Conservation (phyloP, 2,329 filamentous ascomycete genomes). For the Colletotrichum sp. region DNA sequence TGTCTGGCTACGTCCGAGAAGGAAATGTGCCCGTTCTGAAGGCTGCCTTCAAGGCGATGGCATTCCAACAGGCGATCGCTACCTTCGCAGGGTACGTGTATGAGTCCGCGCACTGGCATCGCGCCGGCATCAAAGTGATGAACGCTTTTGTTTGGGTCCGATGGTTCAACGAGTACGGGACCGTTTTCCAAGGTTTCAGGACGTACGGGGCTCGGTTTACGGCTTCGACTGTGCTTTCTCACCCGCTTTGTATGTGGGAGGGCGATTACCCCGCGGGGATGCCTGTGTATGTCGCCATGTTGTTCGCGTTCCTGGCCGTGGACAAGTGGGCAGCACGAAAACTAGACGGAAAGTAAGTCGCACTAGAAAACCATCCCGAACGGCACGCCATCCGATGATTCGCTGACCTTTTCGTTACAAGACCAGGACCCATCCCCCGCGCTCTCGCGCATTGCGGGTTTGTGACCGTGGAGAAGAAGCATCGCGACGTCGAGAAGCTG, state of each 20-base stretch:
- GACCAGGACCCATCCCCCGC: slow-evolving; percentile 14
- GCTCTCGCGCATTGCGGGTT: slow-evolving; percentile 8
- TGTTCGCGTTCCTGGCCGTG: neutral
- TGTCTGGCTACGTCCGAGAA: neutral
- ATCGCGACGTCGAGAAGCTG: neutral
- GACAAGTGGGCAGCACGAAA: slow-evolving; percentile 21
- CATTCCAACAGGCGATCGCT: neutral
- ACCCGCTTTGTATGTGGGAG: slow-evolving; percentile 8
- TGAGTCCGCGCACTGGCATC: slow-evolving; percentile 8
- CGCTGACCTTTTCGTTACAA: slow-evolving; percentile 7
- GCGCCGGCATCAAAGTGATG: neutral
- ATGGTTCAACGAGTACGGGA: neutral
- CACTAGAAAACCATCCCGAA: neutral
- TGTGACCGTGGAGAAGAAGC: neutral
- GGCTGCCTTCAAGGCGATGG: neutral
- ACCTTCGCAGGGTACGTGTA: neutral
- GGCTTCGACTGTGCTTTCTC: neutral
- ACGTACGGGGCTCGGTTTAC: neutral
- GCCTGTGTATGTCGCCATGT: neutral
- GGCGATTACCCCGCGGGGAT: slow-evolving; percentile 16
- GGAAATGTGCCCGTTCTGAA: neutral
- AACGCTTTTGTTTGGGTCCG: slow-evolving; percentile 4
- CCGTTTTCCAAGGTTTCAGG: neutral
- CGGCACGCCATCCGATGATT: neutral
- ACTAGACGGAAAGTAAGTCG: slow-evolving; percentile 15